Base-by-base conservation (phyloP, 192 early-diverging fungal genomes). In the Polychytrium aggregatum region DNA sequence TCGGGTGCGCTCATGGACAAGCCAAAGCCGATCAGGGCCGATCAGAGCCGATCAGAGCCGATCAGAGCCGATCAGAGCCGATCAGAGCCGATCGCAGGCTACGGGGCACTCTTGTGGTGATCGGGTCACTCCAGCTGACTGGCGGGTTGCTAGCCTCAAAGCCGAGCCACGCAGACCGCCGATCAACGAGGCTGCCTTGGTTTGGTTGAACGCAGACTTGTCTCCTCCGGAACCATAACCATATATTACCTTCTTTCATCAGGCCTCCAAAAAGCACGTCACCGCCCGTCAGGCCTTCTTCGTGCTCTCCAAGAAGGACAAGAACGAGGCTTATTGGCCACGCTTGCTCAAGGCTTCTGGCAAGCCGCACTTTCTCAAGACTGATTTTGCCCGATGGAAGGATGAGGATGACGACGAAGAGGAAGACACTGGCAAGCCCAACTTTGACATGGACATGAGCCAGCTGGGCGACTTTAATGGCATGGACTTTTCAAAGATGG, bases 401-500 rank as follows among this genome's bases (percentile, higher is more conserved):
- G 90, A 93, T 60, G 88, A 90, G 57, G 88, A 93, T 60, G 90
- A 97, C n/a, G 84, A 87, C 22, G 90, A 88, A 26, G 84, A 87
- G 8, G 81, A 71, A 41, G 68, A 57, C 4, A 70, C 63, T 2
- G 43, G 49, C 6, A 67, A 62, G 21, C 63, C 34, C 16, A 57
- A 60, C 44, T 59, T 73, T 42, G 68, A 57, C 20, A 76, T 84
- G 68, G 83, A 82, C 59, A 78, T 82, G 60, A 78, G 74, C 44
- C 77, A 77, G 44, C 58, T 64, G 44, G 37, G 50, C 21, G 58
- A 55, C 21, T 65, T 71, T 54, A 52, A 52, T 34, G 66, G 57
- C 21, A 72, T 79, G 73, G 65, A 71, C 21, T 70, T 80, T 70
- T 64, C 55, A 28, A 78, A 72, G 37, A 75, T 78, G 70, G 81